Base-by-base conservation (phyloP, 1,284 basidiomycete genomes). In the Megacollybia platyphylla region DNA sequence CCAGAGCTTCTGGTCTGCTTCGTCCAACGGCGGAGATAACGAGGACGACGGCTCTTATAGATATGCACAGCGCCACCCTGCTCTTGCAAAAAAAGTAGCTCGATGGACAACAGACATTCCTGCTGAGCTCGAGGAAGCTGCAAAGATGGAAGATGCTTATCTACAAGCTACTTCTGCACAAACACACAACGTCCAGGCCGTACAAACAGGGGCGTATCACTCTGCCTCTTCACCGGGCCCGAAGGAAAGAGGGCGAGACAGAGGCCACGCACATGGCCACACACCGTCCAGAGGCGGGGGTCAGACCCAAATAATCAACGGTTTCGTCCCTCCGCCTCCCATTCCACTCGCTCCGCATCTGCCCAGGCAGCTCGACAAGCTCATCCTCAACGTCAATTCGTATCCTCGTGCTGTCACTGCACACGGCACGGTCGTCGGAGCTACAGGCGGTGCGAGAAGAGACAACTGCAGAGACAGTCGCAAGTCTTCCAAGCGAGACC, bases 331-430 rank as follows among this genome's bases (percentile, higher is more conserved):
- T 39, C 66, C 79, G 3, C 83, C 82, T 10, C 79, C 78, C 52
- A 80, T 89, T 48, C 89, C 90, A 4, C 78, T 83, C 32, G 89
- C 91, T 1, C 92, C 94, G 0, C 68, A 74, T 1, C 71, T 97
- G 38, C 94, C 94, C 0, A 70, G 92, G 1, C 91, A 97, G 55
- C 68, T 98, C 27, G 92, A 97, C 55, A 92, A 90, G 56, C 81
- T 97, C 38, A 96, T 97, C 43, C 64, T 97, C 49, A 97, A 97
- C 28, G 20, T 29, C 8, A 41, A 35, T 5, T 26, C 18, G 15
- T 32, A 41, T 26, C 28, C 35, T n/a, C 37, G n/a, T 10, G 41
- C 34, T 37, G 41, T 37, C 11, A 43, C 41, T 3, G 41, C 31
- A 34, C 10, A 34, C 15, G 31, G 31, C 11, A 34, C 31, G 3